Conservation (phyloP, 106 monocot species). For the Amphibolis antarctica region DNA sequence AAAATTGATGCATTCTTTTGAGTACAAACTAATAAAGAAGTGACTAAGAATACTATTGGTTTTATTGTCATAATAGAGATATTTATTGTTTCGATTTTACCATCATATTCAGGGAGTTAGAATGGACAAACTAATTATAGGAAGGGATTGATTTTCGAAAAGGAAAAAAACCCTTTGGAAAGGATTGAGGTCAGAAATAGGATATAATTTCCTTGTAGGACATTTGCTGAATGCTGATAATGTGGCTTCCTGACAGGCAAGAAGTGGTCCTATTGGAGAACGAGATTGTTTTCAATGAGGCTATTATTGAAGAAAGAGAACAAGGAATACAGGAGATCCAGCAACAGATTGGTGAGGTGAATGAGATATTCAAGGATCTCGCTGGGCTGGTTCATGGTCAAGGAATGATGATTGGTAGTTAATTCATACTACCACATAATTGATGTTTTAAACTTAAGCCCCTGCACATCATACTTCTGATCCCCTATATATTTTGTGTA, state of each 20-base stretch:
- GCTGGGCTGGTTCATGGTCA: constrained; percentile 80
- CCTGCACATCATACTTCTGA: not conserved
- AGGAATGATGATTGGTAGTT: constrained; percentile 67
- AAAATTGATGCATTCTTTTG: too few relatives aligned
- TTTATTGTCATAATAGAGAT: too few relatives aligned
- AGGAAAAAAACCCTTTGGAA: too few relatives aligned
- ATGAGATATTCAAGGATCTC: constrained; percentile 91
- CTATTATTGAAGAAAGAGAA: constrained; percentile 92
- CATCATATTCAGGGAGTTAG: not conserved
- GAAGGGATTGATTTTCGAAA: too few relatives aligned
- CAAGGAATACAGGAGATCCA: constrained; percentile 90
- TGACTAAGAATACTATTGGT: too few relatives aligned
- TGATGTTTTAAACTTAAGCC: not conserved
- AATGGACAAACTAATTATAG: too few relatives aligned
- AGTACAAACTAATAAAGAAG: too few relatives aligned
- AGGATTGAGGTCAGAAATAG: not conserved
- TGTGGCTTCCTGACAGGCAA: constrained; percentile 32
- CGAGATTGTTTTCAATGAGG: constrained; percentile 88
- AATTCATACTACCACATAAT: not conserved
- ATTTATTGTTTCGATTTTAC: not conserved
- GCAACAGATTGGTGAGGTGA: constrained; percentile 86
- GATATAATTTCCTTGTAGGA: not conserved
- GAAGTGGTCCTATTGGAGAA: constrained; percentile 75
- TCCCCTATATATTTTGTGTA: constrained; percentile 12
- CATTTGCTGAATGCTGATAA: not conserved